phyloP scores from a whole-genome alignment of 805 yeast species.

The Candida caryicola region DNA sequence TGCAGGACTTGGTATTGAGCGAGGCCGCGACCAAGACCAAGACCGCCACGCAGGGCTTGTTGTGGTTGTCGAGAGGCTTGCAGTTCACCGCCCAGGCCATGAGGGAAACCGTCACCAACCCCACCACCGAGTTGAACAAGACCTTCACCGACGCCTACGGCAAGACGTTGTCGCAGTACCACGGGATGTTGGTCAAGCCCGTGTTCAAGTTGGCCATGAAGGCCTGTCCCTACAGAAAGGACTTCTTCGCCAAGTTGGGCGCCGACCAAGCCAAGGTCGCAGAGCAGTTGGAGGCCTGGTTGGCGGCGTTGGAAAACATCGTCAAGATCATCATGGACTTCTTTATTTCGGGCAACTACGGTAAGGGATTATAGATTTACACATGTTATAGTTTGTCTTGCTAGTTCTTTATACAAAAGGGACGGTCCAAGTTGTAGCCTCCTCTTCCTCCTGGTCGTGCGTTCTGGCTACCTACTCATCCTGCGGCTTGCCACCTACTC shows the following conservation, averaged over 20 bases:
- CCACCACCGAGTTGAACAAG: conserved; percentile 62
- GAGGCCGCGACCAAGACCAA: conserved; percentile 68
- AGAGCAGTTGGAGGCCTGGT: conserved; percentile 68
- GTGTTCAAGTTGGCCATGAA: conserved; percentile 92
- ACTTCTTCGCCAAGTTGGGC: conserved; percentile 80
- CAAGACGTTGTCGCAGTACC: conserved; percentile 78
- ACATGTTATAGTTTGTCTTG: no score
- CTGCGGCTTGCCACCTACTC: conserved; percentile 1
- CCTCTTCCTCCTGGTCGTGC: not conserved
- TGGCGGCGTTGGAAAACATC: conserved; percentile 69
- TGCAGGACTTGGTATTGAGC: conserved; percentile 72
- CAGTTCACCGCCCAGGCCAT: conserved; percentile 89
- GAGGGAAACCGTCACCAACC: conserved; percentile 70
- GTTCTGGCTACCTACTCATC: not conserved
- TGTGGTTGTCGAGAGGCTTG: conserved; percentile 84
- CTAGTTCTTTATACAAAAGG: no score
- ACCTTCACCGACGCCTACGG: conserved; percentile 83
- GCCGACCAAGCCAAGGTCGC: conserved; percentile 65
- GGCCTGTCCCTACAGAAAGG: conserved; percentile 89
- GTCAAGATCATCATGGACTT: conserved; percentile 73
- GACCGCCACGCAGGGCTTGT: conserved; percentile 85
- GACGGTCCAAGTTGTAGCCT: no score
- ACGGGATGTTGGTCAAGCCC: conserved; percentile 78
- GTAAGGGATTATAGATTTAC: conserved; percentile 66
- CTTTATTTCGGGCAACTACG: conserved; percentile 77